A percentile compares a stretch with the other conserved stretches of the same genome.
Evolutionary conservation across 2,329 filamentous ascomycete genomes (phyloP).

Genomic region (Fusarium sp.): DNA sequence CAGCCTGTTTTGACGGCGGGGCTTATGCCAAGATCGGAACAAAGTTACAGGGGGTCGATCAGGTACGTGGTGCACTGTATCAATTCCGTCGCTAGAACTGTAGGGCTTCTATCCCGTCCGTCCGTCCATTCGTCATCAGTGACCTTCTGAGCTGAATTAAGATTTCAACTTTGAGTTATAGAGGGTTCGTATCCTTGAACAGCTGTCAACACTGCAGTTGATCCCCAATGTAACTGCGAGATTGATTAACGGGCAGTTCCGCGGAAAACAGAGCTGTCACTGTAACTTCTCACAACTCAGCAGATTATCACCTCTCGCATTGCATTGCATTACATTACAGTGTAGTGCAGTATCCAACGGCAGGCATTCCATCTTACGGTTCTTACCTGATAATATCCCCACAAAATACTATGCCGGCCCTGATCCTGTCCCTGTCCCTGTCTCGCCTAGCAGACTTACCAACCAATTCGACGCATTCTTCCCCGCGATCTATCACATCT

Average conservation of each 20-base stretch:
- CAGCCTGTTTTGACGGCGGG: neutral
- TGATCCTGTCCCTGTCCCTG: neutral
- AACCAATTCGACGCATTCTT: constrained; percentile 13
- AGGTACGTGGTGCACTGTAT: neutral
- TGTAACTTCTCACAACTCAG: neutral
- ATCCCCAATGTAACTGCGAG: neutral
- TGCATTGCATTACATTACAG: neutral
- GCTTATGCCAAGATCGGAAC: neutral
- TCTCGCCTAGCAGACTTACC: neutral
- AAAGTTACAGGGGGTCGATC: neutral
- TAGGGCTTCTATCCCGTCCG: neutral
- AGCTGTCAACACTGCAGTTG: neutral
- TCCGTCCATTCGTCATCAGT: neutral
- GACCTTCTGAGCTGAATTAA: neutral
- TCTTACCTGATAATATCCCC: neutral
- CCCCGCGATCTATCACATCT: constrained; percentile 32
- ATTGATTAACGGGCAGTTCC: neutral
- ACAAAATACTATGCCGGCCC: neutral
- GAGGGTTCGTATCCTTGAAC: neutral
- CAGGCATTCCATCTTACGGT: neutral
- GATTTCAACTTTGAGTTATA: neutral
- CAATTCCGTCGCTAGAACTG: too few species aligned
- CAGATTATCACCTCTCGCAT: neutral
- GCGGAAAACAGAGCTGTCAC: neutral
- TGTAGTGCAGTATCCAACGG: neutral